phyloP scores from a whole-genome alignment of 2,329 filamentous ascomycete genomes.

The Ilyonectria sp. region DNA sequence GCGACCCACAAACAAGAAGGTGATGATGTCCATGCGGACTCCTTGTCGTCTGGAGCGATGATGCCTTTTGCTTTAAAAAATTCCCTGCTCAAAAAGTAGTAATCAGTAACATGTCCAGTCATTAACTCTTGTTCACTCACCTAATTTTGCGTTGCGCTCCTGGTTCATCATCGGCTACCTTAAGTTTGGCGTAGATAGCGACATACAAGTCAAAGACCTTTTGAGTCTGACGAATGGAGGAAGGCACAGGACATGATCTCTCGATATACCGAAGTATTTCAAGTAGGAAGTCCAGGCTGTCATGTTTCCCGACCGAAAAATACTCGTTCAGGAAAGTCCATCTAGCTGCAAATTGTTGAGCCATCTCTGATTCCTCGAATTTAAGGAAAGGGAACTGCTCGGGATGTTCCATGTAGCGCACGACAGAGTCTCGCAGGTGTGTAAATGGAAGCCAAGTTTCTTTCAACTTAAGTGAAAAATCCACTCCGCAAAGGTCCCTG shows the following conservation, averaged over 20 bases:
- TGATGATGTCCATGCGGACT: conserved; percentile 2
- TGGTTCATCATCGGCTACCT: not conserved
- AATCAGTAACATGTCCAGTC: not conserved
- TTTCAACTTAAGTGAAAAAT: not conserved
- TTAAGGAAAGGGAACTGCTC: conserved; percentile 32
- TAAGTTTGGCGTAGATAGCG: conserved; percentile 31
- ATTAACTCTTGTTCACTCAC: conserved; percentile 9
- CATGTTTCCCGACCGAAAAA: conserved; percentile 26
- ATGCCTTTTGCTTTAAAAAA: conserved; percentile 11
- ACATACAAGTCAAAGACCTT: conserved; percentile 32
- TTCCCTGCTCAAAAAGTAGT: conserved; percentile 6
- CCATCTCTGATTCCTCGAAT: not conserved
- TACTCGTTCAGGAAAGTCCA: conserved; percentile 29
- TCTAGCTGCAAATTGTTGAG: not conserved
- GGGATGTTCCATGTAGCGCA: conserved; percentile 25
- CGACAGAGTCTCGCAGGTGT: not conserved
- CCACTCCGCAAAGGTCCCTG: conserved; percentile 23
- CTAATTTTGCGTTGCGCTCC: not conserved
- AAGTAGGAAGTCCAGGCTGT: conserved; percentile 26
- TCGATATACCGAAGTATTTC: conserved; percentile 23
- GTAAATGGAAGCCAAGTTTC: conserved; percentile 33
- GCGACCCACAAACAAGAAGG: conserved; percentile 26
- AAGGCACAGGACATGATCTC: not conserved
- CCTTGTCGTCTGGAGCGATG: not conserved
- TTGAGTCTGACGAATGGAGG: conserved; percentile 5